Percentiles rank a stretch among this genome's conserved stretches.
phyloP scores from a whole-genome alignment of 2,329 filamentous ascomycete species.

The Cladosporium sp. region DNA sequence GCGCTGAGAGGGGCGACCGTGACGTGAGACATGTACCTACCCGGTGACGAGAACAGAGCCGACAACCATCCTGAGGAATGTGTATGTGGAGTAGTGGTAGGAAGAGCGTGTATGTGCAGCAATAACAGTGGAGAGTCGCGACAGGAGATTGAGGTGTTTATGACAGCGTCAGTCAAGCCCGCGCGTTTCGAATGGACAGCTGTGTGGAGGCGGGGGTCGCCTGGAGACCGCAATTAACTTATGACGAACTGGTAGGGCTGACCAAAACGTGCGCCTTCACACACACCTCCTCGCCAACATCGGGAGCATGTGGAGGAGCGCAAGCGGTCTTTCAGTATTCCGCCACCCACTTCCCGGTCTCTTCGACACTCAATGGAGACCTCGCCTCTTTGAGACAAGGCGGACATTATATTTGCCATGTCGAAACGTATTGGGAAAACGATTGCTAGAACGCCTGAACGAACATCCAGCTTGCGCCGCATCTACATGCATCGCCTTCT shows the following conservation, averaged over 20 bases:
- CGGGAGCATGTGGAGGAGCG: slow-evolving; percentile 9
- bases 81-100: background rate
- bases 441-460: background rate
- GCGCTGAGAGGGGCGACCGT: background rate
- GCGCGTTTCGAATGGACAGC: slow-evolving; percentile 1
- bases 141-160: background rate
- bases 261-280: too few species aligned
- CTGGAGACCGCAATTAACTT: too few species aligned
- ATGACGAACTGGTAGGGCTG: background rate
- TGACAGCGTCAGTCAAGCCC: too few species aligned
- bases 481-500: slow-evolving; percentile 5
- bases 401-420: background rate
- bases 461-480: slow-evolving; percentile 1
- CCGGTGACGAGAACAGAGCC: slow-evolving; percentile 22
- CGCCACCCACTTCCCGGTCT: slow-evolving; percentile 9
- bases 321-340: background rate
- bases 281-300: background rate
- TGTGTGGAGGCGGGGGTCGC: background rate
- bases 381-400: background rate
- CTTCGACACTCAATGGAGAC: background rate
- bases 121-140: background rate
- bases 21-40: slow-evolving; percentile 7
- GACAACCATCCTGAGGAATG: slow-evolving; percentile 17
- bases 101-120: background rate
- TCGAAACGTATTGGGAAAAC: background rate